Base-by-base conservation (phyloP, 2,329 filamentous ascomycete genomes). In the Pseudovirgaria hyperparasitica region DNA sequence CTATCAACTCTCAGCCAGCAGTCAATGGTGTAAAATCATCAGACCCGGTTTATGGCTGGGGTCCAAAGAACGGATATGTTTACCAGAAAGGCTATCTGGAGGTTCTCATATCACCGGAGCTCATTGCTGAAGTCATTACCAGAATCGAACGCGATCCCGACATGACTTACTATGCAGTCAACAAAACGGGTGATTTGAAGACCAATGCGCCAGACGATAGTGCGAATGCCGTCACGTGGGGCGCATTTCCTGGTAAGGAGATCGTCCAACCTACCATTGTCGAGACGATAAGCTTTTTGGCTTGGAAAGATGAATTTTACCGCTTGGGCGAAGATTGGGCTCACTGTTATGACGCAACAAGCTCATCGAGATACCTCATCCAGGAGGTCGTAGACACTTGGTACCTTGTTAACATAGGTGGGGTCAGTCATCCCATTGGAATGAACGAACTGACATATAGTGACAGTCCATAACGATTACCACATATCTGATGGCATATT, bases 261-360 rank as follows among this genome's bases (percentile, higher is more conserved):
- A 94, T 98, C 48, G 86, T 98, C n/a, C 90, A 98, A 55, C 90
- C 90, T 9, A 98, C 90, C n/a, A 94, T 98, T 44, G 90, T 98
- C 27, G 90, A 98, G 60, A 92, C 82, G 11, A 78, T 98, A 52
- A 92, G 82, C 52, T 98, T 98, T 69, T 64, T 98, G 28, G 90
- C 90, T 3, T 98, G 90, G 90, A 92, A 92, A 58, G 90, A 98
- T 42, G 90, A 98, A 57, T 92, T 92, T 10, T 98, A 85, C 64
- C 74, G 82, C 34, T 69, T 98, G 7, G 90, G 90, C 29, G 70
- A 79, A 31, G 86, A 98, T 48, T 98, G 90, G 90, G 82, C 82
- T 13, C 82, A 82, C 45, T 98, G 90, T 52, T 84, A 92, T 48
- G 72, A 85, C 19, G 65, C 76, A 34, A 64, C 65, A 32, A 85